These are phyloP conservation scores for Aspergillus ostianus DNA, from an alignment of 495 filamentous ascomycete genomes.

Conservation along the genomic window DNA sequence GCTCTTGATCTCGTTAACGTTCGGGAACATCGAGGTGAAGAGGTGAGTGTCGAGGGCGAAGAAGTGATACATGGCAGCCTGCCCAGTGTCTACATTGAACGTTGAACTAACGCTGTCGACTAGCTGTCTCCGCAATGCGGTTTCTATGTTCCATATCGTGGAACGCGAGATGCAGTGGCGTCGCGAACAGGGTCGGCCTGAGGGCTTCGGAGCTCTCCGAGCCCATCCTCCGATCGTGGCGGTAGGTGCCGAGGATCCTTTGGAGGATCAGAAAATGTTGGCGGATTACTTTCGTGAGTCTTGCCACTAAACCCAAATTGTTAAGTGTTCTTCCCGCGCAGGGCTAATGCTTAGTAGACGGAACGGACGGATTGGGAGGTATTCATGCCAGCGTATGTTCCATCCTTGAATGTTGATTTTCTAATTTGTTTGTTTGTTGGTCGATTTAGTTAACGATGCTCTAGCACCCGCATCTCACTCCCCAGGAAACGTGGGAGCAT, in stretches of 20 bases:
- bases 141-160: constrained; percentile 89
- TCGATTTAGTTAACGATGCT: constrained; percentile 5
- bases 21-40: constrained; percentile 85
- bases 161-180: constrained; percentile 90
- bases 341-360: constrained; percentile 57
- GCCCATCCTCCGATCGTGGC: constrained; percentile 77
- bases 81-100: too few relatives aligned
- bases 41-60: constrained; percentile 43
- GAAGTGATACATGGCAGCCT: neutral
- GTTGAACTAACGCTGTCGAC: neutral
- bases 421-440: too few relatives aligned
- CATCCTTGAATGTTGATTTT: neutral
- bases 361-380: constrained; percentile 85
- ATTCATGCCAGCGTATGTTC: constrained; percentile 72
- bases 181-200: constrained; percentile 55
- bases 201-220: constrained; percentile 67
- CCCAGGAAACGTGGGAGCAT: constrained; percentile 78
- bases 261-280: constrained; percentile 79
- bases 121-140: constrained; percentile 84
- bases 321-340: constrained; percentile 1
- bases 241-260: constrained; percentile 77
- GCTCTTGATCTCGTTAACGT: constrained; percentile 84
- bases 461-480: constrained; percentile 84
- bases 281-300: constrained; percentile 88
- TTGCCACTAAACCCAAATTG: too few relatives aligned